Evolutionary conservation across 208 protist genomes (phyloP), one percentile per base, ranked within the genome.

Genomic region (Novymonas esmeraldas): DNA sequence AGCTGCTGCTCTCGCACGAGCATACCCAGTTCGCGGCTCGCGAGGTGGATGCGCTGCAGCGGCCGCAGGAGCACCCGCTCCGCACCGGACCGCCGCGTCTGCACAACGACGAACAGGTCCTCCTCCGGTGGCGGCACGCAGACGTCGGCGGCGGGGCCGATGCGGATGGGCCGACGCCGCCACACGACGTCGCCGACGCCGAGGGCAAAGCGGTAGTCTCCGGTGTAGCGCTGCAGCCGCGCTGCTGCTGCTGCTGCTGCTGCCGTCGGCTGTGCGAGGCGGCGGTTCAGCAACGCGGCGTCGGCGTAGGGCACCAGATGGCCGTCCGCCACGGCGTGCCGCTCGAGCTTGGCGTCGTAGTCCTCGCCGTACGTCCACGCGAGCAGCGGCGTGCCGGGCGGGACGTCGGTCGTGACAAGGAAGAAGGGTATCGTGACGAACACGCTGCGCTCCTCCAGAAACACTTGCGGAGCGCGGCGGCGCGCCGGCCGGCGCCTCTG

Each of bases 321-420:
- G 14, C 79, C 84, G 29, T 85, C 78, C 11, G 85, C 82, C 18
- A 95, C 87, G 3, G 73, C 90, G 18, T 78, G 46, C 9, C 90
- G 84, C 78, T 95, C 90, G 26, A 95, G 72, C 56, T 82, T 83
- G 3, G 90, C 90, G 70, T 95, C 90, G 79, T 95, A 95, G 49
- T 89, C 87, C 49, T 93, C 90, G 22, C 90, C 90, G 75, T 95
- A 95, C n/a, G 87, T 89, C 85, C 87, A 93, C 34, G 90, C 84
- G 6, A 95, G 72, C n/a, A 95, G 74, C 48, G 82, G 51, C 9
- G 78, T 60, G 5, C 90, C 90, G 1, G 78, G 76, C 22, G 81
- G 72, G 18, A 93, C 84, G 56, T 95, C 90, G 3, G 87, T 79
- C 24, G 87, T 92, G 5, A 79, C 71, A 28, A 95, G 76, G 55